Percentiles rank a stretch among this genome's conserved stretches.
Evolutionary conservation across 2,329 filamentous ascomycete species (phyloP).

Genomic region (Ophiostoma sp.): DNA sequence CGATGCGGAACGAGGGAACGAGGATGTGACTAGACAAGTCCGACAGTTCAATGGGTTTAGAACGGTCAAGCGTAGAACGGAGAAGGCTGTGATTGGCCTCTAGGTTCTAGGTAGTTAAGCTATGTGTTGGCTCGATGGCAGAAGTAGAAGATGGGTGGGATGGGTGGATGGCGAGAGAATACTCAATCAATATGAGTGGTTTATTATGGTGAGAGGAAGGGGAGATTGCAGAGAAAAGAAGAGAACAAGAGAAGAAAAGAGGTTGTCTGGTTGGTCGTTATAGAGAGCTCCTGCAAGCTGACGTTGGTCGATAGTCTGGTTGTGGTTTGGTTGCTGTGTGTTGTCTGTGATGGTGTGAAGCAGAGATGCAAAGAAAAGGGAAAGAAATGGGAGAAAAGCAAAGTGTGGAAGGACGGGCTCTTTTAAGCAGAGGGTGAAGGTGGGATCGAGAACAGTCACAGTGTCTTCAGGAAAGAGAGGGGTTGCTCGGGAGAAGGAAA

Average conservation of each 20-base stretch:
- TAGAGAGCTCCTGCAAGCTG: constrained; percentile 16
- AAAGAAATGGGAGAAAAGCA: neutral
- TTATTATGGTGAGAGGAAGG: neutral
- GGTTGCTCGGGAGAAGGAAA: neutral
- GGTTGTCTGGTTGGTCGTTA: neutral
- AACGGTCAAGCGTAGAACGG: neutral
- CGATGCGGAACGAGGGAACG: neutral
- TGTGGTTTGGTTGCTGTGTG: neutral
- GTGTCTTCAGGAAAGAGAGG: neutral
- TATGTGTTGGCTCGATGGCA: constrained; percentile 14
- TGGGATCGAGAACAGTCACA: constrained; percentile 1
- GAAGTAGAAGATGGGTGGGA: constrained; percentile 11
- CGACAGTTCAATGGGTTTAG: neutral
- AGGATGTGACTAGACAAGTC: neutral
- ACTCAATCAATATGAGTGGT: neutral
- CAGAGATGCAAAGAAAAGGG: constrained; percentile 10
- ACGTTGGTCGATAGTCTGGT: constrained; percentile 3
- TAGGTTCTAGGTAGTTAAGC: neutral
- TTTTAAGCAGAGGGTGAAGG: constrained; percentile 13
- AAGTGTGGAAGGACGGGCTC: constrained; percentile 3
- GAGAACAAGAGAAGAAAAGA: neutral
- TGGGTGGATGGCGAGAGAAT: neutral
- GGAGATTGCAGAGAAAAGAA: neutral
- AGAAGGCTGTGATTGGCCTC: constrained; percentile 18
- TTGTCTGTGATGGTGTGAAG: constrained; percentile 20